phyloP scores from a whole-genome alignment of 352 stramenopile genomes.

The Phytopythium vexans region DNA sequence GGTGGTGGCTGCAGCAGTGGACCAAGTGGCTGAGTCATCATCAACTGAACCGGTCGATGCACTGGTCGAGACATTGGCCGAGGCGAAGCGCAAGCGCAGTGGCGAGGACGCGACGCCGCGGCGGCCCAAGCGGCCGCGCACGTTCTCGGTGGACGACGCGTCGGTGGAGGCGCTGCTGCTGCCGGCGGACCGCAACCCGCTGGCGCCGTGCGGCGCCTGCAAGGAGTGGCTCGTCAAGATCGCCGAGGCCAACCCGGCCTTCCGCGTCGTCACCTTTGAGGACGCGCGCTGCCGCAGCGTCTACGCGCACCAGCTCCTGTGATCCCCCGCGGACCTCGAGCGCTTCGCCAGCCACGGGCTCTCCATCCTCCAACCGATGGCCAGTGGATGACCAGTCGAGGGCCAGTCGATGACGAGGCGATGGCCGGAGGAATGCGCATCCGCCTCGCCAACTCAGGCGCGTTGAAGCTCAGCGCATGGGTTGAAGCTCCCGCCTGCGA shows the following conservation, averaged over 20 bases:
- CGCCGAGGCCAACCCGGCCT: slow-evolving; percentile 96
- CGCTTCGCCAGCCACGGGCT: background rate
- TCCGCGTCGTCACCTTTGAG: slow-evolving; percentile 97
- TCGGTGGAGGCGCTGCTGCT: slow-evolving; percentile 44
- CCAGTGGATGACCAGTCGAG: no score
- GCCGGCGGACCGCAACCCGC: slow-evolving; percentile 90
- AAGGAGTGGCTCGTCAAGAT: slow-evolving; percentile 99
- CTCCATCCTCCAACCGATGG: no score
- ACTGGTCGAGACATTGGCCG: slow-evolving; percentile 4
- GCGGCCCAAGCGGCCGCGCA: slow-evolving; percentile 82
- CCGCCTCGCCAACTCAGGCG: no score
- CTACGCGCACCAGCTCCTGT: slow-evolving; percentile 89
- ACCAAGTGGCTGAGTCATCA: no score
- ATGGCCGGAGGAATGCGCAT: no score
- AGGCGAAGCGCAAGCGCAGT: slow-evolving; percentile 14
- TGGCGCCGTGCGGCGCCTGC: slow-evolving; percentile 97
- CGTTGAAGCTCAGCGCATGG: no score
- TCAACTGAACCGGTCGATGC: no score
- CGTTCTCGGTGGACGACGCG: slow-evolving; percentile 75
- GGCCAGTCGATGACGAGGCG: no score
- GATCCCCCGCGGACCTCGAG: slow-evolving; percentile 4
- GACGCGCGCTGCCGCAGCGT: slow-evolving; percentile 92
- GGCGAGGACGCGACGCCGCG: slow-evolving; percentile 27
- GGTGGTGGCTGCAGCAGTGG: no score
- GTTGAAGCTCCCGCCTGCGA: no score